phyloP scores from a whole-genome alignment of 495 filamentous ascomycete species.

The Lepidopterella palustris region DNA sequence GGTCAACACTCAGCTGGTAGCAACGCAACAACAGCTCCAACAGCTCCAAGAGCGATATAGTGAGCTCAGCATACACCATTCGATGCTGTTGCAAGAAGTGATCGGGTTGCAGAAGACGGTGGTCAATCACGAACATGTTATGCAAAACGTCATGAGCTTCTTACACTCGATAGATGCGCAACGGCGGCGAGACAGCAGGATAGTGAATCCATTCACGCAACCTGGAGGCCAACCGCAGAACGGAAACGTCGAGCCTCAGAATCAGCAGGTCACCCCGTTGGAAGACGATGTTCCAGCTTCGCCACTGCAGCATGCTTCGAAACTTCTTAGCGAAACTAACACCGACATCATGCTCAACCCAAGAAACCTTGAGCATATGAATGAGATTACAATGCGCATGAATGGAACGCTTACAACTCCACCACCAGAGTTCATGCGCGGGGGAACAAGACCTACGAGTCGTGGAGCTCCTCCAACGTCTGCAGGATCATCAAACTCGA shows the following conservation, averaged over 20 bases:
- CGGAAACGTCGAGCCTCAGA: constrained; percentile 20
- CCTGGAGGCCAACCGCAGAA: constrained; percentile 22
- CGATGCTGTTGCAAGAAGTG: constrained; percentile 80
- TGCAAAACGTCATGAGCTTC: constrained; percentile 68
- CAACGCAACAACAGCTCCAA: constrained; percentile 87
- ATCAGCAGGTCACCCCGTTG: constrained; percentile 14
- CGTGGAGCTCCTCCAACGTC: constrained; percentile 42
- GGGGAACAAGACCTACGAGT: constrained; percentile 30
- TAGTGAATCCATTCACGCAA: constrained; percentile 44
- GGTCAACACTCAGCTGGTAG: constrained; percentile 78
- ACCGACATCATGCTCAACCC: constrained; percentile 71
- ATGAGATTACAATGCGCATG: constrained; percentile 59
- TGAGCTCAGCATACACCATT: constrained; percentile 77
- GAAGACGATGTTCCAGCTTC: constrained; percentile 69
- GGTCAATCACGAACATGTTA: constrained; percentile 70
- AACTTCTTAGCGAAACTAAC: constrained; percentile 74
- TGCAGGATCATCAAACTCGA: constrained; percentile 44
- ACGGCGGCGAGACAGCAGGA: constrained; percentile 56
- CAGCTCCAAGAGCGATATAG: constrained; percentile 77
- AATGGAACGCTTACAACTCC: constrained; percentile 40
- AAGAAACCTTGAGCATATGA: constrained; percentile 67
- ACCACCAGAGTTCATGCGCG: constrained; percentile 36
- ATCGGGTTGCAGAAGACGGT: constrained; percentile 85
- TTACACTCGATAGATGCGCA: constrained; percentile 60
- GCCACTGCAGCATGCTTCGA: constrained; percentile 81